phyloP scores from a whole-genome alignment of 768 basidiomycete species.

The Termitomyces sp. region DNA sequence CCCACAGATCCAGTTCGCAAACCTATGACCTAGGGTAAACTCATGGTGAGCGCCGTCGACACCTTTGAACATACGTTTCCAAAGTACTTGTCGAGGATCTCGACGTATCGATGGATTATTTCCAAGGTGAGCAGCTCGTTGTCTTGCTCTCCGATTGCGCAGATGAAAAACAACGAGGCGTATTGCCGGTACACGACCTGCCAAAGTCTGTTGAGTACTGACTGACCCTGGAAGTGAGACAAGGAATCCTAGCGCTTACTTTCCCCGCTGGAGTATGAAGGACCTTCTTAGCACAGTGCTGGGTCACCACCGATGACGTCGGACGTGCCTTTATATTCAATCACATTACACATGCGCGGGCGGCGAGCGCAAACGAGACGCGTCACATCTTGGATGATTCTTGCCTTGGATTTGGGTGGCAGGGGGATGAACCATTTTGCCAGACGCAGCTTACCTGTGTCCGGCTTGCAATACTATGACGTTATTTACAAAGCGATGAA shows the following conservation, averaged over 20 bases:
- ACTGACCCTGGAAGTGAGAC: background rate
- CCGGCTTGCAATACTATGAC: background rate
- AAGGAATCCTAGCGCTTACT: slow-evolving; percentile 21
- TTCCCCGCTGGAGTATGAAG: slow-evolving; percentile 21
- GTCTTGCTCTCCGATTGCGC: slow-evolving; percentile 64
- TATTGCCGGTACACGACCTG: slow-evolving; percentile 85
- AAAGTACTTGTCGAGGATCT: slow-evolving; percentile 75
- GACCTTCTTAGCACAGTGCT: slow-evolving; percentile 7
- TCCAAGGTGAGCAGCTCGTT: slow-evolving; percentile 82
- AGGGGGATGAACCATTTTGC: slow-evolving; percentile 95
- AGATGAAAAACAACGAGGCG: slow-evolving; percentile 82
- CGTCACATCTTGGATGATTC: slow-evolving; percentile 95
- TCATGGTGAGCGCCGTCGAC: slow-evolving; percentile 13
- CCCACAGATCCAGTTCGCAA: slow-evolving; percentile 89
- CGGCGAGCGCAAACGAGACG: slow-evolving; percentile 86
- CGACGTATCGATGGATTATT: slow-evolving; percentile 80
- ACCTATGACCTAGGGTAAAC: slow-evolving; percentile 54
- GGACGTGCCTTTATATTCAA: slow-evolving; percentile 88
- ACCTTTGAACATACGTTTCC: slow-evolving; percentile 56
- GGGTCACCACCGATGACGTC: slow-evolving; percentile 24
- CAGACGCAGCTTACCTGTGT: slow-evolving; percentile 82
- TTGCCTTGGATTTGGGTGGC: slow-evolving; percentile 73
- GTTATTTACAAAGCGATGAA: background rate
- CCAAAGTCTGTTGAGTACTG: background rate
- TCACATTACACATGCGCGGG: slow-evolving; percentile 91